Conservation (phyloP, 163 green algal genomes). For the Chlorella variabilis region DNA sequence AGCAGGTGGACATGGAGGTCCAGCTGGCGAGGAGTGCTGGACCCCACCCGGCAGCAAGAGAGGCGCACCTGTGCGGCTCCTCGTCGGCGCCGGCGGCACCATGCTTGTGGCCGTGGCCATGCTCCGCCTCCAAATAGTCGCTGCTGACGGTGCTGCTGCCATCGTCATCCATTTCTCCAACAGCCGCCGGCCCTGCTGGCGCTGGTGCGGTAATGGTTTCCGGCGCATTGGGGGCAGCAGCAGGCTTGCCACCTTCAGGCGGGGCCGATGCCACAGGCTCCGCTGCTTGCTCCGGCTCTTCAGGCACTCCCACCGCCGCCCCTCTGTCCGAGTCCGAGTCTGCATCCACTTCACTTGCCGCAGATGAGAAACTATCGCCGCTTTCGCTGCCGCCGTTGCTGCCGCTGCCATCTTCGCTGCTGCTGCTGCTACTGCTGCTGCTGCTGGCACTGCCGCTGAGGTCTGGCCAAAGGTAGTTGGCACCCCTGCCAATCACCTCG, state of each 20-base stretch:
- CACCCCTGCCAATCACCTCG: constrained; percentile 11
- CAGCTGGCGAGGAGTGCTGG: background rate
- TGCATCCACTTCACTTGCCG: background rate
- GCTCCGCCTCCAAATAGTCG: constrained; percentile 15
- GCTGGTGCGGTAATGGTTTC: background rate
- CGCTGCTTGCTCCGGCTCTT: too few species aligned
- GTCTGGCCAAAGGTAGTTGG: constrained; percentile 13
- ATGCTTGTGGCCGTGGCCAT: constrained; percentile 23
- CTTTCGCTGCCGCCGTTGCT: background rate
- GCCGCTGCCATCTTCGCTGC: background rate
- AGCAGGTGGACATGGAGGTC: background rate
- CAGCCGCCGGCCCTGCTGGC: background rate
- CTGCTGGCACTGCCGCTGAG: background rate
- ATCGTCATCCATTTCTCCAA: background rate
- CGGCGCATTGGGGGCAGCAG: background rate
- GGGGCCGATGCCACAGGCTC: too few species aligned
- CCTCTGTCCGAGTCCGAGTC: background rate
- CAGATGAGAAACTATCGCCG: constrained; percentile 3
- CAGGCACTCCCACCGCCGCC: too few species aligned
- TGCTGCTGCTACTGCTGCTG: background rate
- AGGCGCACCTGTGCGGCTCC: constrained; percentile 12
- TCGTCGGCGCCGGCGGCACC: background rate
- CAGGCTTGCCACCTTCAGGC: too few species aligned
- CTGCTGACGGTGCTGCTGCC: constrained; percentile 11
- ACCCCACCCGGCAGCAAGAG: background rate